A percentile compares a stretch with the other conserved stretches of the same genome.
phyloP scores from a whole-genome alignment of 2,329 filamentous ascomycete species.

The Myriangium duriaei region DNA sequence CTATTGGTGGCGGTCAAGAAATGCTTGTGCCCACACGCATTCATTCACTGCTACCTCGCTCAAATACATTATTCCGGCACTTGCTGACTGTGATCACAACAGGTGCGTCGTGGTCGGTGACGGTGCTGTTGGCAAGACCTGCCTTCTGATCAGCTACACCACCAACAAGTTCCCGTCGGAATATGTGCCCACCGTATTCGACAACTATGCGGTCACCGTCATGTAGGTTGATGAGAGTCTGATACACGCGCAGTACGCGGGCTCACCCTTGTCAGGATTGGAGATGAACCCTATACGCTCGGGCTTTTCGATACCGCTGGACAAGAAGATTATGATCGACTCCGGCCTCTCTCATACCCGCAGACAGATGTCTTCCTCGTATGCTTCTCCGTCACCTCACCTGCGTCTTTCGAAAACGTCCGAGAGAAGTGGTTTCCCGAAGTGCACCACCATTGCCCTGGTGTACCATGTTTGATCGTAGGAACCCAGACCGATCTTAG shows the following conservation, averaged over 20 bases:
- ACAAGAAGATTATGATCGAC: conserved; percentile 97
- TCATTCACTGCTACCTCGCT: conserved; percentile 6
- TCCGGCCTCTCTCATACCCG: conserved; percentile 91
- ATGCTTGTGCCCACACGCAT: neutral
- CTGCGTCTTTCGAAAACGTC: conserved; percentile 97
- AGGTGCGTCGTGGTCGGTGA: conserved; percentile 99
- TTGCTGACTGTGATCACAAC: conserved; percentile 9
- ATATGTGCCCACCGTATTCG: conserved; percentile 98
- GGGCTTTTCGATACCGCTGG: conserved; percentile 97
- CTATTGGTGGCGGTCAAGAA: too few relatives aligned
- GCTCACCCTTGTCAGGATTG: conserved; percentile 56
- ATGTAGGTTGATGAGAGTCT: conserved; percentile 60
- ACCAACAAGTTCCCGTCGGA: conserved; percentile 99
- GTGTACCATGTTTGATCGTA: conserved; percentile 93
- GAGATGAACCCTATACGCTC: conserved; percentile 94
- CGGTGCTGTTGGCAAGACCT: conserved; percentile 98
- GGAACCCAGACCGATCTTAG: conserved; percentile 93
- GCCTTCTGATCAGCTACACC: conserved; percentile 96
- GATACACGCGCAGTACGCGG: neutral
- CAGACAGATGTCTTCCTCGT: conserved; percentile 98
- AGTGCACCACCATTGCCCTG: conserved; percentile 96
- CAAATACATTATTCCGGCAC: neutral
- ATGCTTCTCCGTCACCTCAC: conserved; percentile 96
- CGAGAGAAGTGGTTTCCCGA: conserved; percentile 98
- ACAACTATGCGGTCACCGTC: conserved; percentile 99